phyloP scores from a whole-genome alignment of 2,329 filamentous ascomycete genomes.

The Colletotrichum spaethianum region DNA sequence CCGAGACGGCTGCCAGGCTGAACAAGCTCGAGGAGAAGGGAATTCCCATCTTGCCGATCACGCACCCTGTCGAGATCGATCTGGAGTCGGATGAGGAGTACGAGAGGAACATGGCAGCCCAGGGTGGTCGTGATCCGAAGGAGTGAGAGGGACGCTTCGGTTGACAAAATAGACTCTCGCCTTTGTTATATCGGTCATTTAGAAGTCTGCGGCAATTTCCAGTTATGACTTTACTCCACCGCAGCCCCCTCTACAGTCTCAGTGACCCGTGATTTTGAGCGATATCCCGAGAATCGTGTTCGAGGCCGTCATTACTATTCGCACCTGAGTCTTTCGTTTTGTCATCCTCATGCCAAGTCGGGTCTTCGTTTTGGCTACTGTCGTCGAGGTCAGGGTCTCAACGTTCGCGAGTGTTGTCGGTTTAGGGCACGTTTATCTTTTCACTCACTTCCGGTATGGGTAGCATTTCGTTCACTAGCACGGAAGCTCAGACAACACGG shows the following conservation, averaged over 20 bases:
- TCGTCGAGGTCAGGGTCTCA: no score
- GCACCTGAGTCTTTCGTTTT: no score
- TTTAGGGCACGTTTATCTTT: no score
- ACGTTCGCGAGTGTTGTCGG: no score
- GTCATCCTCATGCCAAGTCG: no score
- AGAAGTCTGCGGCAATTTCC: neutral
- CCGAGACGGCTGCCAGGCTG: conserved; percentile 64
- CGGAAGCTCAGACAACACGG: no score
- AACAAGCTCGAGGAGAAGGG: conserved; percentile 65
- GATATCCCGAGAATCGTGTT: no score
- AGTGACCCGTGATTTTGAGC: neutral
- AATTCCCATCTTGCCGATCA: conserved; percentile 66
- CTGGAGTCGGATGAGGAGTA: conserved; percentile 66
- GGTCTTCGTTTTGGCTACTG: no score
- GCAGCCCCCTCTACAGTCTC: neutral
- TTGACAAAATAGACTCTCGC: neutral
- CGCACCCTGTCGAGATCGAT: conserved; percentile 64
- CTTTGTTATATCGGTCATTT: neutral
- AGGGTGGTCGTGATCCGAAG: conserved; percentile 14
- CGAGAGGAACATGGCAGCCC: conserved; percentile 43
- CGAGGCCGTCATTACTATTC: no score
- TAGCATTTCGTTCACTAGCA: no score
- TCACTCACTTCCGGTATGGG: no score
- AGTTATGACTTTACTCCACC: neutral
- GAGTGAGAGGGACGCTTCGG: neutral